These are phyloP conservation scores for Fusarium domesticum DNA, from an alignment of 2,329 filamentous ascomycete genomes.

Conservation along the genomic window DNA sequence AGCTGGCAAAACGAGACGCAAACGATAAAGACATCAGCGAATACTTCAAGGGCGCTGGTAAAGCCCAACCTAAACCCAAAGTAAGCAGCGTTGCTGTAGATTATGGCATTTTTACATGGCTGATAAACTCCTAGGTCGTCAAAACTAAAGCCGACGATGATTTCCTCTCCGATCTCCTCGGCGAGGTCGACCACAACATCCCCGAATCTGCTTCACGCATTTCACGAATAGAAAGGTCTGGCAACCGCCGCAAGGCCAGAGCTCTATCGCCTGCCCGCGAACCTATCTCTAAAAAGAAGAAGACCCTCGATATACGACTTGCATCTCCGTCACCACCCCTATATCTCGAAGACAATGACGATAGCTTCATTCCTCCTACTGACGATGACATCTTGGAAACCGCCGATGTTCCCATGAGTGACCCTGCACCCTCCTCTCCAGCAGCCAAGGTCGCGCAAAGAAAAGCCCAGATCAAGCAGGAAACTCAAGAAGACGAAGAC, in stretches of 20 bases:
- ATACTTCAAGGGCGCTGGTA: conserved; percentile 77
- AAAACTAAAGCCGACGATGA: conserved; percentile 85
- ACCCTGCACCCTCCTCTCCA: conserved; percentile 83
- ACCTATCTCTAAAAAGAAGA: conserved; percentile 55
- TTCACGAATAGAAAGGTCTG: conserved; percentile 65
- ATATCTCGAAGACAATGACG: conserved; percentile 52
- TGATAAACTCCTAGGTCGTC: conserved; percentile 51
- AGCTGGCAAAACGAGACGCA: conserved; percentile 78
- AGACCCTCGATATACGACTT: conserved; percentile 48
- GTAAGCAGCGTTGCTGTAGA: no score
- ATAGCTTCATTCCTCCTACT: conserved; percentile 47
- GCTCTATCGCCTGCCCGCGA: conserved; percentile 71
- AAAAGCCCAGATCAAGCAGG: conserved; percentile 54
- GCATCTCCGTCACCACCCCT: conserved; percentile 45
- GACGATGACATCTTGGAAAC: conserved; percentile 57
- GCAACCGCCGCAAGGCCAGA: conserved; percentile 74
- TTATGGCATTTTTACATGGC: no score
- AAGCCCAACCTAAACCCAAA: conserved; percentile 74
- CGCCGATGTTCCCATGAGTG: conserved; percentile 71
- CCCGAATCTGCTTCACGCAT: conserved; percentile 52
- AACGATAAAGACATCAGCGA: conserved; percentile 90
- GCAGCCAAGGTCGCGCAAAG: conserved; percentile 74
- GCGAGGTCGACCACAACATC: conserved; percentile 79
- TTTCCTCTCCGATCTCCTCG: conserved; percentile 81
- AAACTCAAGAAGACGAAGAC: conserved; percentile 63